Conservation (phyloP, 305 asterid species). For the Fraxinus floribunda region DNA sequence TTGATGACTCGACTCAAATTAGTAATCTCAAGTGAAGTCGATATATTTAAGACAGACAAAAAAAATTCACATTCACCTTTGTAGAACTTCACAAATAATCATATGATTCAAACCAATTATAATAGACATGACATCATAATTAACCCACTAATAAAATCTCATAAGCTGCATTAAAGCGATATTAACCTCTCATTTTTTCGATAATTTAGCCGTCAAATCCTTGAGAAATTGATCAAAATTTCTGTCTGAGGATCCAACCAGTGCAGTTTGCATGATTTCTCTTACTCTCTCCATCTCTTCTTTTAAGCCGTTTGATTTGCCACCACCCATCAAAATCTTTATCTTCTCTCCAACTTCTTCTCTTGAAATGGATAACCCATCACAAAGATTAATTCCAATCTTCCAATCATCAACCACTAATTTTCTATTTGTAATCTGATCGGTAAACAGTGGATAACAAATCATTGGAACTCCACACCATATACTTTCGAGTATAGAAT, state of each 20-base stretch:
- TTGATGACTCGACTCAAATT: no score
- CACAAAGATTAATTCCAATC: slow-evolving; percentile 47
- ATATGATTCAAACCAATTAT: background rate
- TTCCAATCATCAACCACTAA: slow-evolving; percentile 56
- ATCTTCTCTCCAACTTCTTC: slow-evolving; percentile 43
- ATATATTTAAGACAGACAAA: no score
- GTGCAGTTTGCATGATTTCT: slow-evolving; percentile 24
- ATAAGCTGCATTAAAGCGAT: background rate
- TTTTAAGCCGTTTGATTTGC: slow-evolving; percentile 25
- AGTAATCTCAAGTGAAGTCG: no score
- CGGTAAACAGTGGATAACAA: slow-evolving; percentile 43
- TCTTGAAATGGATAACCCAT: slow-evolving; percentile 16
- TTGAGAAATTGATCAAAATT: slow-evolving; percentile 38
- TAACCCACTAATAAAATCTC: background rate
- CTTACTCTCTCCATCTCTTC: slow-evolving; percentile 22
- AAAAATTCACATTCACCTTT: background rate
- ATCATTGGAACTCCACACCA: slow-evolving; percentile 56
- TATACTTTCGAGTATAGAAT: slow-evolving; percentile 50
- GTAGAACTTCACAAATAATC: background rate
- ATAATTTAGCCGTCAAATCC: slow-evolving; percentile 28
- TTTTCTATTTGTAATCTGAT: slow-evolving; percentile 48
- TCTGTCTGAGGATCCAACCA: slow-evolving; percentile 39
- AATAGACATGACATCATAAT: background rate
- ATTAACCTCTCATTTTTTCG: background rate
- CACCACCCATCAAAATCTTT: slow-evolving; percentile 31